A percentile compares a stretch with the other conserved stretches of the same genome.
phyloP scores from a whole-genome alignment of 2,329 filamentous ascomycete species.

The Nemania sp. region DNA sequence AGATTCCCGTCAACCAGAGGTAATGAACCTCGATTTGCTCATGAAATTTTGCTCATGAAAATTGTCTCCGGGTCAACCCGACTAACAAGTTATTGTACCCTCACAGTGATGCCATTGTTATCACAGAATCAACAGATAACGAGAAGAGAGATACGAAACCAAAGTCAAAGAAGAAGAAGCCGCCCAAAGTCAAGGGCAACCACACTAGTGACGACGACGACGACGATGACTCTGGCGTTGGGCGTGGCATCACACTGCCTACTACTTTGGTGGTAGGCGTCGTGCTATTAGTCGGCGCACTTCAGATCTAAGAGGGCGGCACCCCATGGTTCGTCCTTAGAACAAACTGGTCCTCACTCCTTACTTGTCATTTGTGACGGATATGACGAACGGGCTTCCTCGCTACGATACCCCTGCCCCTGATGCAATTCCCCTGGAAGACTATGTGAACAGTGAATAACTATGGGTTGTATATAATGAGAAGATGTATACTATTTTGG shows the following conservation, averaged over 20 bases:
- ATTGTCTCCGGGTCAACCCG: neutral
- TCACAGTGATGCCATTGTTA: neutral
- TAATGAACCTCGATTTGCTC: neutral
- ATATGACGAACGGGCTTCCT: too few relatives aligned
- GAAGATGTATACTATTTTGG: too few relatives aligned
- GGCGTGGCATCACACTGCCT: neutral
- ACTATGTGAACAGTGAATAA: too few relatives aligned
- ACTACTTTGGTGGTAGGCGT: neutral
- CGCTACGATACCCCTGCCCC: too few relatives aligned
- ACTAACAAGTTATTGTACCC: neutral
- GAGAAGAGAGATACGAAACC: neutral
- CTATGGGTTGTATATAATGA: too few relatives aligned
- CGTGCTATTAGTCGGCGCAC: neutral
- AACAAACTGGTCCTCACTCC: too few relatives aligned
- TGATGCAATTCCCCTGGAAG: too few relatives aligned
- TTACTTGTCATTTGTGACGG: too few relatives aligned
- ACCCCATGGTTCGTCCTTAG: too few relatives aligned
- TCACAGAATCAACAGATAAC: neutral
- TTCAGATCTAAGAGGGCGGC: neutral
- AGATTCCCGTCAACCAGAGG: neutral
- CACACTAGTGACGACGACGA: neutral
- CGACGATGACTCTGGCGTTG: neutral
- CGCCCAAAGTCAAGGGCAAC: neutral
- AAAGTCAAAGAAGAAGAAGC: neutral
- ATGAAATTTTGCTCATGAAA: neutral